Conservation (phyloP, 139 green algal species). For the Spirogloea muscicola region DNA sequence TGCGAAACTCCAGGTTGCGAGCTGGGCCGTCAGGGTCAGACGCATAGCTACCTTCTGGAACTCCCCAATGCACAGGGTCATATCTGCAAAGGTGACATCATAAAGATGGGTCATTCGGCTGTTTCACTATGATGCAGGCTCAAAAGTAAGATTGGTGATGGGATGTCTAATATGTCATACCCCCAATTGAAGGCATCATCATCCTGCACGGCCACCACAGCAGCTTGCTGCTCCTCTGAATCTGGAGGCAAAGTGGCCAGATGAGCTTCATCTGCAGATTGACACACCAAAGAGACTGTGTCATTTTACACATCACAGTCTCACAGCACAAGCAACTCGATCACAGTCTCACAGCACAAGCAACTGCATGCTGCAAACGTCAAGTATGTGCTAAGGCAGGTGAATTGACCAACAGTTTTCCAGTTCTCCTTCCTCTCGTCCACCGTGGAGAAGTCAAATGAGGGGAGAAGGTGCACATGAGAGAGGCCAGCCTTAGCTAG, state of each 20-base stretch:
- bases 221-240: constrained; percentile 68
- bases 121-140: no score
- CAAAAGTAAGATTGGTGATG: no score
- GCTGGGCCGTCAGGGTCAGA: constrained; percentile 68
- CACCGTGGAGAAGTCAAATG: constrained; percentile 80
- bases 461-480: constrained; percentile 83
- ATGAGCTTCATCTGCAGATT: constrained; percentile 11
- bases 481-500: constrained; percentile 65
- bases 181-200: constrained; percentile 86
- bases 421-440: constrained; percentile 60
- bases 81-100: no score
- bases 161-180: no score
- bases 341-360: no score
- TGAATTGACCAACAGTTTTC: constrained; percentile 10
- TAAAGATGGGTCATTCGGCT: no score
- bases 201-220: constrained; percentile 57
- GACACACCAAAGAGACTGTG: no score
- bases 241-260: constrained; percentile 40
- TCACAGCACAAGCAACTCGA: no score
- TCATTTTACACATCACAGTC: no score
- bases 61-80: constrained; percentile 79
- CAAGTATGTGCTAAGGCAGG: not conserved
- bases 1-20: constrained; percentile 68
- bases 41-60: constrained; percentile 80
- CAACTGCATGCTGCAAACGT: no score